Conservation (phyloP, 2,329 filamentous ascomycete species). For the Fusarium multiceps region DNA sequence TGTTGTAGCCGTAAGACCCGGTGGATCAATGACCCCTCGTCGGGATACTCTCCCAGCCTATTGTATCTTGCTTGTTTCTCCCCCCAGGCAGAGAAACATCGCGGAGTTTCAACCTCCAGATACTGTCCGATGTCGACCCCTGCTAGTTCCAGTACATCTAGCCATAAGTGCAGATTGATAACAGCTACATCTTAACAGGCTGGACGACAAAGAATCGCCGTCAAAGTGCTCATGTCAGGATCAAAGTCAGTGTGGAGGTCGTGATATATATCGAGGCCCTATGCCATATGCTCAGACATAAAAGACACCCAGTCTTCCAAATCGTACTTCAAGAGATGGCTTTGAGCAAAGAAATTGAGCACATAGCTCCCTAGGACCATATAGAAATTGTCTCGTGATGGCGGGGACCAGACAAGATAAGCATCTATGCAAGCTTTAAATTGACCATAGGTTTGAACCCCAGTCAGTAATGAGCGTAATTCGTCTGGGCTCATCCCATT, state of each 20-base stretch:
- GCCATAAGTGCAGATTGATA: background rate
- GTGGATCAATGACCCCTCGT: background rate
- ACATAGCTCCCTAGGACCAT: fast-evolving
- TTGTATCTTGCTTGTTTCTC: too few relatives aligned
- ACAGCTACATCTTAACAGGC: background rate
- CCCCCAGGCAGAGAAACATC: too few relatives aligned
- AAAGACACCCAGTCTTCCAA: background rate
- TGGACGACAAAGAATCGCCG: fast-evolving
- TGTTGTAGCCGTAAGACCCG: fast-evolving
- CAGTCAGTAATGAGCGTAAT: fast-evolving
- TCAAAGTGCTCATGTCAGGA: fast-evolving
- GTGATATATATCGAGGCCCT: background rate
- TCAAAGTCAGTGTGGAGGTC: fast-evolving
- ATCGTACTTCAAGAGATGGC: too few relatives aligned
- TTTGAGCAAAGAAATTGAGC: background rate
- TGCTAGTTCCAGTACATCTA: background rate
- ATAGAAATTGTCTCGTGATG: fast-evolving
- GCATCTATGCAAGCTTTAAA: background rate
- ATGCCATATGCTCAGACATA: fast-evolving
- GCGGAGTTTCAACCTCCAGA: background rate
- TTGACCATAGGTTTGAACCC: fast-evolving
- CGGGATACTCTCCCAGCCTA: too few relatives aligned
- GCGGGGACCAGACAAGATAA: fast-evolving
- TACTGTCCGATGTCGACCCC: background rate
- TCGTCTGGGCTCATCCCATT: background rate